Base-by-base conservation (phyloP, 192 early-diverging fungal genomes). In the Coemansia pectinata region DNA sequence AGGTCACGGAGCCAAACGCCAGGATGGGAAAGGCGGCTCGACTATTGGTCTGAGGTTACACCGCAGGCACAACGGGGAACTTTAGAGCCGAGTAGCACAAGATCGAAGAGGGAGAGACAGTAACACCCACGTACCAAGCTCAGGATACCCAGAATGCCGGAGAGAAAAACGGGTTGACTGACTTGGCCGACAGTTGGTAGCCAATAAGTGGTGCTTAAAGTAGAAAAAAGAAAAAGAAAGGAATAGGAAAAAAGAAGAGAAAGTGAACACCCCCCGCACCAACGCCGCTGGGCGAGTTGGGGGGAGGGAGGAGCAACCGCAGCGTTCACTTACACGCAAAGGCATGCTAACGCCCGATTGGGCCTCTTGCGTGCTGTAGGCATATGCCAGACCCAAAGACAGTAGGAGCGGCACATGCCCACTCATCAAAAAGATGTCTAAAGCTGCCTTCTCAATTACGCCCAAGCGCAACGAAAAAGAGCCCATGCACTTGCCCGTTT, bases 41-140 rank as follows among this genome's bases (percentile, higher is more conserved):
- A 23, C 8, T 21, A 48, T n/a, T 21, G 47, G 47, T 19, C 47
- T 19, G 47, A 36, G n/a, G 47, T 48, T 48, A 48, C 47, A 48
- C 47, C 9, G 21, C n/a, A 48, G n/a, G 47, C 47, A 10, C 47
- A 48, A 48, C 47, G 34, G 47, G 19, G 47, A 48, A 21, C 19
- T 48, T 48, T 19, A 48, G 19, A 48, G 2, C 47, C 47, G 19
- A n/a, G 47, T 48, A 48, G 47, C 19, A 48, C 47, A 55, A 29
- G 52, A 58, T 58, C 55, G 55, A 58, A 12, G n/a, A 19, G 47
- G n/a, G 47, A 48, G 47, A 48, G 55, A 58, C 55, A 58, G 55
- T 58, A 58, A 23, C 27, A 48, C 29, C 55, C 5, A 58, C 55
- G 15, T 58, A 58, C 55, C 55, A 34, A 58, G 55, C 55, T 58